Base-by-base conservation (phyloP, 192 early-diverging fungal genomes). In the Chytriomyces confervae region DNA sequence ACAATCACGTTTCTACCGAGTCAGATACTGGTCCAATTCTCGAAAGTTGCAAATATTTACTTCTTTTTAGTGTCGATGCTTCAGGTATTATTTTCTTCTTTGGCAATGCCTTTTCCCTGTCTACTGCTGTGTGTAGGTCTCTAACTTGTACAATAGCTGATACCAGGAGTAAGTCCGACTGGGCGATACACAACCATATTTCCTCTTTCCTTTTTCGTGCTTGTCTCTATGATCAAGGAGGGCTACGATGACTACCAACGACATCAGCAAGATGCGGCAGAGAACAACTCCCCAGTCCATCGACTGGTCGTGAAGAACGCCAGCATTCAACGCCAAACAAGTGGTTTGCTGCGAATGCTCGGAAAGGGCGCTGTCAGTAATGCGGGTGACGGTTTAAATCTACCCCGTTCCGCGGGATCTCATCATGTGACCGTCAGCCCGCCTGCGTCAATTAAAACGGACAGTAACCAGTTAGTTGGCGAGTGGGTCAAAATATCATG, bases 21-120 rank as follows among this genome's bases (percentile, higher is more conserved):
- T 53, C 91, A 92, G 70, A 66, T 92, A 7, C 80, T 86, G 46
- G 84, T 86, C 11, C 91, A 92, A 77, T 92, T 92, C 66, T 89
- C 89, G 53, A 92, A 91, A 79, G 79, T 92, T 29, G 91, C 91
- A 60, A 92, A 92, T 75, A 72, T 91, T 10, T 92, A 92, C 79
- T 92, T 92, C 62, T 79, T 92, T 79, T 94, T 97, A 77, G 96
- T 94, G 10, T 93, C 93, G 7, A 91, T 91, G 62, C 95, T 97
- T 60, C 95, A 96, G 85, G 92, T 94, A 23, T 10, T 11, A 6
- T 60, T 7, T 13, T 23, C 16, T 51, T 23, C 3, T 46, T 18
- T 36, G 36, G 13, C 68, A 51, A 20, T 69, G 68, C 11, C 43
- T 69, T 69, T 69, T 69, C 48, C 16, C 3, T 13, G 16, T 23